Conservation (phyloP, 2,329 filamentous ascomycete genomes). For the Thermothelomyces thermophilus region DNA sequence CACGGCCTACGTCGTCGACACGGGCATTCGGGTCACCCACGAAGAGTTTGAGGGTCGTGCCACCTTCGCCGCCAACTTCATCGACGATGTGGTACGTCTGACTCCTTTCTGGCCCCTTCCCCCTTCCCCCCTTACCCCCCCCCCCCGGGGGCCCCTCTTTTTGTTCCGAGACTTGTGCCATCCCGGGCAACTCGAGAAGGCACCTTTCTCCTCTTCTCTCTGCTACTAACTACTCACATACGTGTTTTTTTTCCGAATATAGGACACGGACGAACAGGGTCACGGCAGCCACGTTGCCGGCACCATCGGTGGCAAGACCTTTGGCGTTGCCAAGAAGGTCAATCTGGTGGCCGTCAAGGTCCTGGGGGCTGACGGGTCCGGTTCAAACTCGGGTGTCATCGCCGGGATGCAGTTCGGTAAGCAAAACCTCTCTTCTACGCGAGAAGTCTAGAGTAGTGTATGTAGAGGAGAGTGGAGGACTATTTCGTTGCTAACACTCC, state of each 20-base stretch:
- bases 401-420: constrained; percentile 50
- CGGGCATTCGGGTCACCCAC: constrained; percentile 53
- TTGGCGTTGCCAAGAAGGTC: constrained; percentile 55
- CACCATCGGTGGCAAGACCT: constrained; percentile 54
- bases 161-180: too few relatives aligned
- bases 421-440: constrained; percentile 27
- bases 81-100: constrained; percentile 39
- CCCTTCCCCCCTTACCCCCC: too few relatives aligned
- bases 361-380: constrained; percentile 43
- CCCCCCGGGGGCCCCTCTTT: too few relatives aligned
- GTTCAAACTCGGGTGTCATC: constrained; percentile 47
- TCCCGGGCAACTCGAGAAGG: too few relatives aligned
- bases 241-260: too few relatives aligned
- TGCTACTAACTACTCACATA: too few relatives aligned
- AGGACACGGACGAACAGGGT: constrained; percentile 52
- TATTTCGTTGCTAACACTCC: constrained; percentile 1
- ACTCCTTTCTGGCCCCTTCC: too few relatives aligned
- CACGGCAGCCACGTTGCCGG: constrained; percentile 60
- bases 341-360: constrained; percentile 55
- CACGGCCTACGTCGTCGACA: constrained; percentile 59
- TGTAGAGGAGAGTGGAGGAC: too few relatives aligned
- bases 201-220: too few relatives aligned
- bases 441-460: too few relatives aligned
- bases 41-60: constrained; percentile 51
- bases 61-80: constrained; percentile 45